These are phyloP conservation scores for Cylindrodendrum hubeiense DNA, from an alignment of 2,329 filamentous ascomycete species.

Conservation along the genomic window DNA sequence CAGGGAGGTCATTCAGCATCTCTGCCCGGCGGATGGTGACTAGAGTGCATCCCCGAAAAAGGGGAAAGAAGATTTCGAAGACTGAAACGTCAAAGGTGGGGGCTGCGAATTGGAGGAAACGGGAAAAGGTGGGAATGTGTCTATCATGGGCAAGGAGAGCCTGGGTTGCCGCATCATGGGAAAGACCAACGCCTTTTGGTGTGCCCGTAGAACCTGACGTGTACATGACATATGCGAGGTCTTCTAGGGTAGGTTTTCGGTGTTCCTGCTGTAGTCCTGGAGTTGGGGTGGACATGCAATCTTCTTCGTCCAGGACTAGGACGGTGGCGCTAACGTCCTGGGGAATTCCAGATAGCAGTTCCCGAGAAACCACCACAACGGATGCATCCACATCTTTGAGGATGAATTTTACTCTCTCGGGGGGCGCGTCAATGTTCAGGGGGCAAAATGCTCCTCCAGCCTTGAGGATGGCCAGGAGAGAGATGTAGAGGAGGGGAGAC, in stretches of 20 bases:
- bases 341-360: constrained; percentile 57
- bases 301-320: constrained; percentile 52
- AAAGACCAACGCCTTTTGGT: constrained; percentile 88
- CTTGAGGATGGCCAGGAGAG: constrained; percentile 82
- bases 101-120: constrained; percentile 92
- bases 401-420: constrained; percentile 84
- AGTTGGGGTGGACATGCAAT: constrained; percentile 8
- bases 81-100: constrained; percentile 96
- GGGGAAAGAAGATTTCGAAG: constrained; percentile 93
- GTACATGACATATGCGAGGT: constrained; percentile 90
- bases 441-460: constrained; percentile 89
- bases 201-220: constrained; percentile 91
- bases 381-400: constrained; percentile 79
- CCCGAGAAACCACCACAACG: constrained; percentile 73
- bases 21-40: constrained; percentile 76
- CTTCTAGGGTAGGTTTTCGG: constrained; percentile 45
- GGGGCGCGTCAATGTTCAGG: constrained; percentile 81
- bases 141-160: constrained; percentile 84
- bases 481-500: constrained; percentile 80
- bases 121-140: constrained; percentile 79
- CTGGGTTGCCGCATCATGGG: constrained; percentile 84
- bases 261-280: constrained; percentile 15
- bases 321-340: constrained; percentile 47
- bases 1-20: constrained; percentile 82
- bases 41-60: constrained; percentile 79